phyloP scores from a whole-genome alignment of 2,329 filamentous ascomycete species.

The Paramyrothecium roridum region DNA sequence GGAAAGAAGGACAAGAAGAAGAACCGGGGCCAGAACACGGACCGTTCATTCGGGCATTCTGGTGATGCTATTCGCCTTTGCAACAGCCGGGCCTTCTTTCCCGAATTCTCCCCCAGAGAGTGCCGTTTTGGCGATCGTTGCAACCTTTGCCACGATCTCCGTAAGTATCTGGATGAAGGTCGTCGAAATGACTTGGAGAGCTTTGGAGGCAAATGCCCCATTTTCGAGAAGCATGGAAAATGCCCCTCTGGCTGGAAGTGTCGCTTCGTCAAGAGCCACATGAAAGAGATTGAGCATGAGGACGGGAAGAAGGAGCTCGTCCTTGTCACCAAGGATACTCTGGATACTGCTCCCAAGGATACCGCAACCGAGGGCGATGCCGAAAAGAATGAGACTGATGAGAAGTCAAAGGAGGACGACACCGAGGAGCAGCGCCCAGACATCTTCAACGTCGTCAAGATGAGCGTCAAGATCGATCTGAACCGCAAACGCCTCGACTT shows the following conservation, averaged over 20 bases:
- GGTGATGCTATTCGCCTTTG: constrained; percentile 77
- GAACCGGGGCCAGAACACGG: constrained; percentile 71
- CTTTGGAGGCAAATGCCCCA: constrained; percentile 75
- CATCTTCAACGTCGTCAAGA: constrained; percentile 71
- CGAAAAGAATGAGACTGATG: constrained; percentile 30
- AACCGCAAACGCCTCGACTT: constrained; percentile 69
- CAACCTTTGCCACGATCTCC: constrained; percentile 77
- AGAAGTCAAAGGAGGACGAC: constrained; percentile 31
- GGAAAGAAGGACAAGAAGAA: constrained; percentile 43
- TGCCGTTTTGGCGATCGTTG: constrained; percentile 81
- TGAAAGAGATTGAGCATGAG: constrained; percentile 70
- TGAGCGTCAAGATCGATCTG: constrained; percentile 69
- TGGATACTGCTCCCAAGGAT: constrained; percentile 3
- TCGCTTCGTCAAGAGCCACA: constrained; percentile 84
- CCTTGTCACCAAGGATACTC: constrained; percentile 47
- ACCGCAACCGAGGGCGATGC: constrained; percentile 4
- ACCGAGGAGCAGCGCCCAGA: constrained; percentile 57
- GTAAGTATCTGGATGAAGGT: constrained; percentile 79
- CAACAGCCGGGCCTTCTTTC: constrained; percentile 63
- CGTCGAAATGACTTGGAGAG: constrained; percentile 77
- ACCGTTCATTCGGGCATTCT: constrained; percentile 76
- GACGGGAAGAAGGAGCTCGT: constrained; percentile 83
- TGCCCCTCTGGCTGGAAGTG: constrained; percentile 93
- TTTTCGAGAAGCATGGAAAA: constrained; percentile 71
- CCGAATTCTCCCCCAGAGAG: constrained; percentile 77